Evolutionary conservation across 495 filamentous ascomycete genomes (phyloP).

Genomic region (Hypoxylon subgilvum): DNA sequence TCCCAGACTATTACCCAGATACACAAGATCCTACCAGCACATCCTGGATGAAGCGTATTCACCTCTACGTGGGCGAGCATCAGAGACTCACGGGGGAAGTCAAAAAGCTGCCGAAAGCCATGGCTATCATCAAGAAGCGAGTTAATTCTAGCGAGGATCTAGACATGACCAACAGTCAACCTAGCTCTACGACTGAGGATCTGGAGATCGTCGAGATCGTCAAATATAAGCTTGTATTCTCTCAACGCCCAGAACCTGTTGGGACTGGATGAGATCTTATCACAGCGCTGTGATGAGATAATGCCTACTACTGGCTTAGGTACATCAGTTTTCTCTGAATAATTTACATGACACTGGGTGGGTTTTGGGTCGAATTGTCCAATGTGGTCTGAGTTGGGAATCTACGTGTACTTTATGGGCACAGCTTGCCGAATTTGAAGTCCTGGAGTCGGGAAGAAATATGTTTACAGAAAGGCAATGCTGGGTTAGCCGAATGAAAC

Average conservation of each 20-base stretch:
- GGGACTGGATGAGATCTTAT: constrained; percentile 32
- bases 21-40: constrained; percentile 52
- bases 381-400: too few species aligned
- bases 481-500: too few species aligned
- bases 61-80: constrained; percentile 86
- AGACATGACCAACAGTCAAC: constrained; percentile 28
- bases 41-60: constrained; percentile 86
- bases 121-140: constrained; percentile 75
- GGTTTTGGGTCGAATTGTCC: too few species aligned
- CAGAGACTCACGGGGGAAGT: constrained; percentile 90
- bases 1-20: constrained; percentile 71
- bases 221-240: constrained; percentile 88
- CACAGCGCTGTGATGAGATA: background rate
- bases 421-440: too few species aligned
- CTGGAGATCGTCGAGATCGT: constrained; percentile 81
- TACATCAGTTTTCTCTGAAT: too few species aligned
- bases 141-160: constrained; percentile 30
- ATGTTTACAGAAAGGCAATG: too few species aligned
- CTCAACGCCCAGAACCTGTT: constrained; percentile 86
- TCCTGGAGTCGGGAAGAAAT: too few species aligned
- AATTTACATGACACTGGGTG: too few species aligned
- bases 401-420: too few species aligned
- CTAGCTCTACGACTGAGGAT: constrained; percentile 40
- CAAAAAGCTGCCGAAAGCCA: constrained; percentile 76
- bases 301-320: background rate